Percentiles rank a stretch among this genome's conserved stretches.
phyloP scores from a whole-genome alignment of 345 rosid genomes.

The Excoecaria cochinchinensis region DNA sequence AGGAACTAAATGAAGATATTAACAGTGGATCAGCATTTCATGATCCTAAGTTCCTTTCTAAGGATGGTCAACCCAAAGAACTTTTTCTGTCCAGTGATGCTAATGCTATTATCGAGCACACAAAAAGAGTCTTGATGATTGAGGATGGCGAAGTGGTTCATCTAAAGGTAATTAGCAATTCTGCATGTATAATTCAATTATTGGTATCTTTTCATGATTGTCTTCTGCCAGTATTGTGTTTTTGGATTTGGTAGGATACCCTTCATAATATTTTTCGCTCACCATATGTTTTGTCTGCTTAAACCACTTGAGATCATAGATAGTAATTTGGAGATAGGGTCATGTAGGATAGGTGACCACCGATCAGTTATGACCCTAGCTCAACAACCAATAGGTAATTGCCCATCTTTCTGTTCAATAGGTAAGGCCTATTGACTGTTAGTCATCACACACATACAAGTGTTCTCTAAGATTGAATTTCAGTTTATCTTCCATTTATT shows the following conservation, averaged over 20 bases:
- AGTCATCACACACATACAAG: background rate
- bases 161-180: slow-evolving; percentile 57
- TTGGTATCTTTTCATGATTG: slow-evolving; percentile 3
- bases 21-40: slow-evolving; percentile 50
- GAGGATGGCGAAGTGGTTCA: slow-evolving; percentile 91
- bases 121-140: slow-evolving; percentile 79
- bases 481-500: background rate
- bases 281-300: background rate
- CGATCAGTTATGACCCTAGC: too few relatives aligned
- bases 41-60: slow-evolving; percentile 60
- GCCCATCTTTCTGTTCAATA: background rate
- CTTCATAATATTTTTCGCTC: background rate
- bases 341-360: too few relatives aligned
- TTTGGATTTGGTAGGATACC: background rate
- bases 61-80: slow-evolving; percentile 70
- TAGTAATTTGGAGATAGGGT: background rate
- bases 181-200: background rate
- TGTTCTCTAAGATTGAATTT: background rate
- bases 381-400: background rate
- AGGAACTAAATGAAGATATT: slow-evolving; percentile 59
- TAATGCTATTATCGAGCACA: slow-evolving; percentile 88
- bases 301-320: background rate
- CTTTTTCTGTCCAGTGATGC: slow-evolving; percentile 86
- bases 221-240: background rate
- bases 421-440: background rate